Base-by-base conservation (phyloP, 768 basidiomycete species). In the Steccherinum ochraceum region DNA sequence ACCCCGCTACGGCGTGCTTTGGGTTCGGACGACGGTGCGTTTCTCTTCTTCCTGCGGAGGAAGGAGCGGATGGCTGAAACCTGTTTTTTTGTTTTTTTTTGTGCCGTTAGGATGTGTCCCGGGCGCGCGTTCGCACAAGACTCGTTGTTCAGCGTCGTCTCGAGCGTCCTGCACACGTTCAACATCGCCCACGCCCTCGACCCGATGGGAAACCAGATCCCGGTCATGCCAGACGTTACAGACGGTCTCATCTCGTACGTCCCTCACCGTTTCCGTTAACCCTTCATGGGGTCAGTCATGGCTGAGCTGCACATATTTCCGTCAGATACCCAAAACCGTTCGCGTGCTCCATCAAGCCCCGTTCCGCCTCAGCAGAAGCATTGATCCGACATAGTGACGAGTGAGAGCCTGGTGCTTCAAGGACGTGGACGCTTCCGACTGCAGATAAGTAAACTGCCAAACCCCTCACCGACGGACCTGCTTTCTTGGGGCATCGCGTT, bases 131-230 rank as follows among this genome's bases (percentile, higher is more conserved):
- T 60, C 20, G 58, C 59, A 1, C 18, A 51, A 11, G 39, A 48
- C 19, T 13, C 23, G 2, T 16, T 59, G 10, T 59, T 24, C 25
- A 35, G 56, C 4, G 45, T 43, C 21, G 50, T 60, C 19, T 55
- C 52, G 2, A n/a, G 20, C 16, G 24, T 59, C 5, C 46, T 60
- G 1, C n/a, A 58, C 2, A 40, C 40, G 4, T 55, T 55, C 44
- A 42, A 53, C 24, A 47, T 60, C 27, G 13, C 13, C 5, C 41
- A 12, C 1, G 24, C 49, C 3, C 11, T 43, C 12, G 42, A 39
- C 18, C 19, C 35, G 20, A 13, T 40, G 13, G 52, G 49, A 11
- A 45, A 41, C n/a, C 65, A 64, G 21, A 63, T 73, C 12, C 41
- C 41, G 7, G 16, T 43, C 7, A 5, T 18, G 5, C 41, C 41